Evolutionary conservation across 208 protist species (phyloP), one percentile per base, ranked within the genome.

Genomic region (Hexamita inflata): DNA sequence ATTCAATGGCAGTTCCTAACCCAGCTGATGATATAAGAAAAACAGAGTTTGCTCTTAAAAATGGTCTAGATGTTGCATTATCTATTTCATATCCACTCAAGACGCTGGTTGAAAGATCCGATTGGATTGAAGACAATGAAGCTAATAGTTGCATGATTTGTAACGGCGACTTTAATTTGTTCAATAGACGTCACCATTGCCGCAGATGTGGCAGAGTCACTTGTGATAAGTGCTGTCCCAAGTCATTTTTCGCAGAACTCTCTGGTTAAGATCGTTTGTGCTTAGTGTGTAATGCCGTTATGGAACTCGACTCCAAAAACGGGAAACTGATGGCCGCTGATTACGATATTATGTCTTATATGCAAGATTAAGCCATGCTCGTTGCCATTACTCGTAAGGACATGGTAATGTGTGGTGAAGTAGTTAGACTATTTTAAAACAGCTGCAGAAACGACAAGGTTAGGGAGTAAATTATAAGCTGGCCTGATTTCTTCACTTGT

Each of bases 131-230:
- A 15, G 79, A 82, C 29, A 38, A 73, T 2, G 41, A 40, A 2
- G 34, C 26, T 26, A 38, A 28, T 0, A 28, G n/a, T 19, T 82
- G 79, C 66, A 57, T 53, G 28, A 29, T 66, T 15, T 82, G 79
- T 68, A 30, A 67, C n/a, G 24, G 13, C 30, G 26, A 38, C 28
- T 82, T 82, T 40, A 77, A 66, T 38, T 66, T 80, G 26, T 15
- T 82, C 0, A 75, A 76, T 24, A 26, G 79, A 34, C 76, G 79
- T 39, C 79, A 82, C 34, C 79, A 82, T 58, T 82, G 79, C 35
- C 76, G 79, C n/a, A 28, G 61, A 34, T 80, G 76, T 67, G 79
- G 79, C 1, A 26, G 58, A 39, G 30, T 80, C 9, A 49, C 73
- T 57, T 82, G 79, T 74, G 45, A 30, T n/a, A 28, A 32, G 19